These are phyloP conservation scores for Zasmidium cellare DNA, from an alignment of 2,329 filamentous ascomycete species.

Conservation along the genomic window DNA sequence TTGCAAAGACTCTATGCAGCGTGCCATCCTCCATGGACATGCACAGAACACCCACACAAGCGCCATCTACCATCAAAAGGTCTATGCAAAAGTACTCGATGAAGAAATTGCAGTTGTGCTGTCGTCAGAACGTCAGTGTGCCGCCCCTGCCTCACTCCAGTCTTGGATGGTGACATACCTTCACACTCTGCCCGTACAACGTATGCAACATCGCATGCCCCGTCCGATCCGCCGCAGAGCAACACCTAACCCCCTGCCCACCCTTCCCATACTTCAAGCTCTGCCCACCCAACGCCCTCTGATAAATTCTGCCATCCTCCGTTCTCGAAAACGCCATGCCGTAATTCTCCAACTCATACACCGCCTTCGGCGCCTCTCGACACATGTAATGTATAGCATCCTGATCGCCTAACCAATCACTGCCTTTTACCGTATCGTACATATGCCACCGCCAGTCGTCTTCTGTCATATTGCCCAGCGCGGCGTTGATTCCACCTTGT, in stretches of 20 bases:
- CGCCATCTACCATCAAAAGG: conserved; percentile 50
- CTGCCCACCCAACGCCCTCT: conserved; percentile 51
- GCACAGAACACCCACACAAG: conserved; percentile 49
- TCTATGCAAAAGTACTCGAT: conserved; percentile 54
- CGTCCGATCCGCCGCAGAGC: conserved; percentile 49
- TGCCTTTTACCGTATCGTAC: conserved; percentile 61
- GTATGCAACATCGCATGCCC: conserved; percentile 54
- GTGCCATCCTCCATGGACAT: conserved; percentile 53
- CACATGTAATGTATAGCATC: conserved; percentile 63
- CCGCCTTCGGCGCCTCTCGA: conserved; percentile 53
- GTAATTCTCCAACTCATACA: conserved; percentile 58
- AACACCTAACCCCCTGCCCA: conserved; percentile 51
- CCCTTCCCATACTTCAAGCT: conserved; percentile 49
- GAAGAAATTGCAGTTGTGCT: conserved; percentile 50
- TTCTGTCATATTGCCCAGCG: conserved; percentile 56
- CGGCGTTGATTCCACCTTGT: conserved; percentile 64
- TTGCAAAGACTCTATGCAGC: conserved; percentile 49
- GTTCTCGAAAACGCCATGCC: conserved; percentile 57
- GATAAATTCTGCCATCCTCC: conserved; percentile 48
- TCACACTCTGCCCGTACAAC: conserved; percentile 51
- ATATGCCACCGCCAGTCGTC: conserved; percentile 63
- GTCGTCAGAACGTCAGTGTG: conserved; percentile 2
- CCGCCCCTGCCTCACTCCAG: too few relatives aligned
- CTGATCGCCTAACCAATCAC: conserved; percentile 61
- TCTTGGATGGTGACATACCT: too few relatives aligned